phyloP scores from a whole-genome alignment of 2,329 filamentous ascomycete species.

The Apiospora saccharicola region DNA sequence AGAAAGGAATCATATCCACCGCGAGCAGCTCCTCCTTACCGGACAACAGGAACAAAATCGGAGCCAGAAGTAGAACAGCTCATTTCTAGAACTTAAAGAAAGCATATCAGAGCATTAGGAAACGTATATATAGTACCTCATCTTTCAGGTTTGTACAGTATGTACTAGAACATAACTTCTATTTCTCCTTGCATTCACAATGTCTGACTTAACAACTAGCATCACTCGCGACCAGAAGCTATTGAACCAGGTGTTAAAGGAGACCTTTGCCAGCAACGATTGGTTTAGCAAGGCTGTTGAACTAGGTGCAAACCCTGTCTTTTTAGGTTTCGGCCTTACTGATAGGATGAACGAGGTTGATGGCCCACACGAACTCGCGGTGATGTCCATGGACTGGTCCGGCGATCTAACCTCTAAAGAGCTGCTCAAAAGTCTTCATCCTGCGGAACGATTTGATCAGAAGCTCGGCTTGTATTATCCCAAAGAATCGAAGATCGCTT shows the following conservation, averaged over 20 bases:
- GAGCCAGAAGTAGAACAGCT: not conserved
- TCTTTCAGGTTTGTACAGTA: not conserved
- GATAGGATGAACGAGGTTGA: not conserved
- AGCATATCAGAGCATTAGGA: not conserved
- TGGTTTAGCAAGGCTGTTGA: slow-evolving; percentile 4
- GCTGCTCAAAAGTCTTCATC: not conserved
- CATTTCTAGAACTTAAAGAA: not conserved
- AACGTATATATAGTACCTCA: not conserved
- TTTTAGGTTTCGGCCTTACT: not conserved
- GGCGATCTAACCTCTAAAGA: not conserved
- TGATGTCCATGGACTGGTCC: slow-evolving; percentile 2
- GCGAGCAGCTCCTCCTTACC: not conserved
- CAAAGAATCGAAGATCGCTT: not conserved
- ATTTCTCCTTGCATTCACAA: not conserved
- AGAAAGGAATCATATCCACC: not conserved
- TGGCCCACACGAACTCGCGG: not conserved
- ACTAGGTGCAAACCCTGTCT: not conserved
- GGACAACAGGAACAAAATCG: not conserved
- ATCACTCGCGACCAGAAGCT: not conserved
- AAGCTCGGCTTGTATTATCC: not conserved
- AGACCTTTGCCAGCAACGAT: not conserved
- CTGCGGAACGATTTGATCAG: not conserved
- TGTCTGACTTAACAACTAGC: not conserved
- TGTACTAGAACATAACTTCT: not conserved
- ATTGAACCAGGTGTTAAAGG: not conserved